phyloP scores from a whole-genome alignment of 192 early-diverging fungal species.

The Physocladia obscura region DNA sequence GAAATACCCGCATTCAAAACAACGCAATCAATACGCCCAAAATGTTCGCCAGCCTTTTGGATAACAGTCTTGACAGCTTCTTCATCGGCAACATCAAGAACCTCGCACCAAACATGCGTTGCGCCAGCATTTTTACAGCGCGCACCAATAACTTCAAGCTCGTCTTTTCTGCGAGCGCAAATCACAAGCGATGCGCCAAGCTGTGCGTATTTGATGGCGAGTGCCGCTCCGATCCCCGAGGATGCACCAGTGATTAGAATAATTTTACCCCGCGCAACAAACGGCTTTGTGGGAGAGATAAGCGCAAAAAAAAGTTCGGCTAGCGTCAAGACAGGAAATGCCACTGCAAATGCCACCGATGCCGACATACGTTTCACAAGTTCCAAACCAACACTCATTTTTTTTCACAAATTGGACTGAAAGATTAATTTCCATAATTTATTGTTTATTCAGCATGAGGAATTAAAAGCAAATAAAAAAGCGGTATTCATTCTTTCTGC shows the following conservation, averaged over 20 bases:
- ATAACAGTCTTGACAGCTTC: constrained; percentile 42
- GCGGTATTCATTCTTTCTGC: too few species aligned
- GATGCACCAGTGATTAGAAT: constrained; percentile 73
- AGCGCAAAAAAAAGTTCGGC: neutral
- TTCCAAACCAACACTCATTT: too few species aligned
- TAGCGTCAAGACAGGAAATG: neutral
- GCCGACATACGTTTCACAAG: too few species aligned
- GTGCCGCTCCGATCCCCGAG: constrained; percentile 70
- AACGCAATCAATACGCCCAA: constrained; percentile 57
- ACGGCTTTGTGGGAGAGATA: neutral
- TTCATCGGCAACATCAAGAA: constrained; percentile 51
- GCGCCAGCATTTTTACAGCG: constrained; percentile 41
- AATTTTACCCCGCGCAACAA: neutral
- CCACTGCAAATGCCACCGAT: neutral
- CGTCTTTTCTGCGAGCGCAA: constrained; percentile 55
- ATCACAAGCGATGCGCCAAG: constrained; percentile 62
- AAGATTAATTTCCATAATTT: too few species aligned
- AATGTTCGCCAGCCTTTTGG: constrained; percentile 23
- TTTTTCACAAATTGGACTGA: too few species aligned
- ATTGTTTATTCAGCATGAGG: too few species aligned
- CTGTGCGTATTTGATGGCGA: constrained; percentile 66
- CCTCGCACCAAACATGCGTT: constrained; percentile 6
- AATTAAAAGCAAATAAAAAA: too few species aligned
- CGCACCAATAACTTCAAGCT: constrained; percentile 49
- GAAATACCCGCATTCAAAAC: constrained; percentile 74